A percentile compares a stretch with the other conserved stretches of the same genome.
These are phyloP conservation scores for Phoma sp. DNA, from an alignment of 2,329 filamentous ascomycete genomes.

Conservation along the genomic window DNA sequence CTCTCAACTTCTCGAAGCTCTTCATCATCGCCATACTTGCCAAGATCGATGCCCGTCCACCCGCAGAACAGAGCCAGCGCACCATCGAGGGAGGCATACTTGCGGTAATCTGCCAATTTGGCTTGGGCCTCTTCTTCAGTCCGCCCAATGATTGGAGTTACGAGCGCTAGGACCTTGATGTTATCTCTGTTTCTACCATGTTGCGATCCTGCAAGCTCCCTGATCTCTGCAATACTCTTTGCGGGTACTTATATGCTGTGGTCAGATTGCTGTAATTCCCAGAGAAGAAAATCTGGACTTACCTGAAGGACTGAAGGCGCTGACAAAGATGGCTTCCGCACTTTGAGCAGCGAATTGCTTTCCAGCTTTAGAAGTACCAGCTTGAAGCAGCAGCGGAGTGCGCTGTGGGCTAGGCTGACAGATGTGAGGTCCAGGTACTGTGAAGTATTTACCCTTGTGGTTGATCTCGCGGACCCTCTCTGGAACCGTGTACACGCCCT, in stretches of 20 bases:
- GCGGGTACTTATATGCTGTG: constrained; percentile 53
- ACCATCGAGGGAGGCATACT: constrained; percentile 69
- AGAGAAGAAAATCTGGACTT: background rate
- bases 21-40: constrained; percentile 66
- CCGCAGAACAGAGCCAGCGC: constrained; percentile 74
- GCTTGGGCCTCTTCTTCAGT: constrained; percentile 71
- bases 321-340: constrained; percentile 73
- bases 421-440: constrained; percentile 70
- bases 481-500: constrained; percentile 66
- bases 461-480: constrained; percentile 68
- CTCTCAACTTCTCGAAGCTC: constrained; percentile 67
- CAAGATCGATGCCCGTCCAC: constrained; percentile 73
- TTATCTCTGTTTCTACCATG: constrained; percentile 63
- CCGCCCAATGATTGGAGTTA: constrained; percentile 68
- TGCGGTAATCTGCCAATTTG: constrained; percentile 67
- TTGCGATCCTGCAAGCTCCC: constrained; percentile 60
- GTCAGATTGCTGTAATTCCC: background rate
- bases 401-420: constrained; percentile 70
- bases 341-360: constrained; percentile 72
- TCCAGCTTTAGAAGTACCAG: constrained; percentile 70
- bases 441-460: constrained; percentile 69
- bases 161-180: constrained; percentile 72
- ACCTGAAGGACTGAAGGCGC: constrained; percentile 13
- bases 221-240: constrained; percentile 68
- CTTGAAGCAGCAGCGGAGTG: constrained; percentile 73